phyloP scores from a whole-genome alignment of 345 rosid genomes.

The Syzygium aqueum region DNA sequence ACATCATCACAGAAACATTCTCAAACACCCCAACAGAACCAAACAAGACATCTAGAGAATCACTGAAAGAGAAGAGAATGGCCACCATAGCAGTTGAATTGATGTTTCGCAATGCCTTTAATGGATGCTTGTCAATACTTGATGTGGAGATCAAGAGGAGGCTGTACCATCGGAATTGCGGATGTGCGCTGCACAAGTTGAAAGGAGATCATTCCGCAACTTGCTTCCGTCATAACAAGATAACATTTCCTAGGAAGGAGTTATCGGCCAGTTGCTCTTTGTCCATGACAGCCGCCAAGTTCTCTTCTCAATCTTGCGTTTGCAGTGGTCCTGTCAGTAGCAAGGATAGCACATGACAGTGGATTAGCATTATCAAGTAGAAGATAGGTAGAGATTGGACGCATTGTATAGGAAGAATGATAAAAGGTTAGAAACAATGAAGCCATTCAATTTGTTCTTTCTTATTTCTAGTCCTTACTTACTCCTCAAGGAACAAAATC shows the following conservation, averaged over 20 bases:
- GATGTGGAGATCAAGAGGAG: conserved; percentile 4
- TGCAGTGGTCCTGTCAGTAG: not conserved
- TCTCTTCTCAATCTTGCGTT: not conserved
- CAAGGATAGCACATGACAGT: not conserved
- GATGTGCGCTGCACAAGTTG: conserved; percentile 8
- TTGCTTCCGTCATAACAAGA: not conserved
- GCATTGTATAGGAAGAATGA: not conserved
- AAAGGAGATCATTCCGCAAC: not conserved
- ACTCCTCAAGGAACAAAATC: not conserved
- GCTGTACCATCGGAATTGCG: conserved; percentile 7
- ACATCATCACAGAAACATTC: not conserved
- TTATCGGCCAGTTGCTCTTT: not conserved
- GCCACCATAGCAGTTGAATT: not conserved
- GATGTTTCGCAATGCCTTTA: not conserved
- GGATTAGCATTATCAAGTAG: not conserved
- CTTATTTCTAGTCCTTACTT: not conserved
- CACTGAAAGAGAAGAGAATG: not conserved
- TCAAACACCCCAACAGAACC: not conserved
- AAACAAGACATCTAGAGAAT: not conserved
- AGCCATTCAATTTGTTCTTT: not conserved
- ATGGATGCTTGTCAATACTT: not conserved
- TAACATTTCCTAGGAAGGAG: not conserved
- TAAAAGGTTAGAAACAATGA: not conserved
- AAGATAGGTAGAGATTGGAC: not conserved
- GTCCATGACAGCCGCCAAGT: not conserved